phyloP scores from a whole-genome alignment of 2,329 filamentous ascomycete genomes.

The Aspergillus thermomutatus region DNA sequence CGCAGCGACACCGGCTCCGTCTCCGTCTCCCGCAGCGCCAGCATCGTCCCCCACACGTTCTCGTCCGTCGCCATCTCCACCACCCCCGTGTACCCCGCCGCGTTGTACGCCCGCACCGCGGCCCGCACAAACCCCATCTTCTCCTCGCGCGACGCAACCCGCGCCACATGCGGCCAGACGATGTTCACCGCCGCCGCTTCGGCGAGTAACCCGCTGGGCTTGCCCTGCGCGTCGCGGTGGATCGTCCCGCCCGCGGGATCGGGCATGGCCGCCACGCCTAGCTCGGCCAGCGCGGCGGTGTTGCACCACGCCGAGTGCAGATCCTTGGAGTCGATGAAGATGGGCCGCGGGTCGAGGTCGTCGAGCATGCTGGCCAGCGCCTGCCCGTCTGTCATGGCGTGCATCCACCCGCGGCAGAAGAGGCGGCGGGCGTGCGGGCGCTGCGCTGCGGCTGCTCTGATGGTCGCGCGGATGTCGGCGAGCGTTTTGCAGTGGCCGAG shows the following conservation, averaged over 20 bases:
- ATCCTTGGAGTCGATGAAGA: slow-evolving; percentile 49
- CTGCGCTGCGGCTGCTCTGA: slow-evolving; percentile 34
- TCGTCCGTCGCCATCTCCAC: slow-evolving; percentile 54
- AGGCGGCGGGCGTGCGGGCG: slow-evolving; percentile 41
- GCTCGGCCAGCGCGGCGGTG: slow-evolving; percentile 44
- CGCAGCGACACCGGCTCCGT: slow-evolving; percentile 35
- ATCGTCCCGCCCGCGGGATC: slow-evolving; percentile 47
- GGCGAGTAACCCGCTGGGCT: slow-evolving; percentile 43
- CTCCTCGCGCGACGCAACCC: slow-evolving; percentile 40
- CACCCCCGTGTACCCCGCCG: slow-evolving; percentile 46
- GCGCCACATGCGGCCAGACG: slow-evolving; percentile 48
- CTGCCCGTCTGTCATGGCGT: slow-evolving; percentile 42
- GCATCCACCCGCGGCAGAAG: slow-evolving; percentile 49
- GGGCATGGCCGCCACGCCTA: slow-evolving; percentile 38
- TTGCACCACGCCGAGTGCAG: slow-evolving; percentile 52
- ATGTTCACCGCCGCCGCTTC: slow-evolving; percentile 45
- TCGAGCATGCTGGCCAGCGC: slow-evolving; percentile 46
- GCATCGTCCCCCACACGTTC: slow-evolving; percentile 43
- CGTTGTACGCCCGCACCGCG: slow-evolving; percentile 43
- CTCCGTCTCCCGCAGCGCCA: slow-evolving; percentile 29
- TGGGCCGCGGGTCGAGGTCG: slow-evolving; percentile 46
- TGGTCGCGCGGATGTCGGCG: slow-evolving; percentile 41
- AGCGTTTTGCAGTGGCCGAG: slow-evolving; percentile 41
- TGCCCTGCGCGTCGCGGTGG: slow-evolving; percentile 40
- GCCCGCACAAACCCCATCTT: slow-evolving; percentile 40